These are phyloP conservation scores for Zygotorulaspora chibaensis DNA, from an alignment of 805 yeast species.

Conservation along the genomic window DNA sequence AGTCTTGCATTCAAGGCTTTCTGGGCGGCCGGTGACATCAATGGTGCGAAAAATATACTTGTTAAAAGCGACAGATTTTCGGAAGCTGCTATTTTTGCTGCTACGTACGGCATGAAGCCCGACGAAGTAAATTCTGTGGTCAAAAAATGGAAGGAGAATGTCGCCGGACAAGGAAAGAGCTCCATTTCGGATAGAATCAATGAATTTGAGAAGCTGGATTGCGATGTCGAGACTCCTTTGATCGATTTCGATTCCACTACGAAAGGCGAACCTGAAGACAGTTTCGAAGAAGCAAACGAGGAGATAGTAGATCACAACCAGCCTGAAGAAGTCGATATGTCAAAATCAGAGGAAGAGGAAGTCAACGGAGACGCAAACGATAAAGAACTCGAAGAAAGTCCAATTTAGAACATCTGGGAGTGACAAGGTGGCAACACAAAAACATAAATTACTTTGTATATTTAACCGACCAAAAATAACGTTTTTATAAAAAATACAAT, in stretches of 20 bases:
- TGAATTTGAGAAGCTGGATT: slow-evolving; percentile 34
- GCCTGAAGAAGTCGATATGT: slow-evolving; percentile 2
- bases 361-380: slow-evolving; percentile 3
- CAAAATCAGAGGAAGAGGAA: slow-evolving; percentile 1
- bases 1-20: slow-evolving; percentile 88
- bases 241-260: slow-evolving; percentile 40
- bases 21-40: slow-evolving; percentile 78
- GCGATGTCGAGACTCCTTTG: slow-evolving; percentile 31
- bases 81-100: slow-evolving; percentile 80
- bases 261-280: slow-evolving; percentile 17
- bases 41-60: slow-evolving; percentile 60
- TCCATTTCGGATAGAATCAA: slow-evolving; percentile 60
- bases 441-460: slow-evolving; percentile 1
- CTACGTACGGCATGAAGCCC: slow-evolving; percentile 55
- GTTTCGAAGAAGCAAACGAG: slow-evolving; percentile 6
- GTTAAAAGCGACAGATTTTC: slow-evolving; percentile 63
- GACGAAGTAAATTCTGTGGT: slow-evolving; percentile 47
- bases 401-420: background rate
- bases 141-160: slow-evolving; percentile 61
- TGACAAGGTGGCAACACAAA: background rate
- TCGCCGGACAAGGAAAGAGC: slow-evolving; percentile 48
- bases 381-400: slow-evolving; percentile 10
- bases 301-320: slow-evolving; percentile 12
- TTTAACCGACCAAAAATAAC: background rate
- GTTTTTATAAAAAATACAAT: background rate